These are phyloP conservation scores for Limnanthes douglasii DNA, from an alignment of 345 rosid genomes.

Conservation along the genomic window DNA sequence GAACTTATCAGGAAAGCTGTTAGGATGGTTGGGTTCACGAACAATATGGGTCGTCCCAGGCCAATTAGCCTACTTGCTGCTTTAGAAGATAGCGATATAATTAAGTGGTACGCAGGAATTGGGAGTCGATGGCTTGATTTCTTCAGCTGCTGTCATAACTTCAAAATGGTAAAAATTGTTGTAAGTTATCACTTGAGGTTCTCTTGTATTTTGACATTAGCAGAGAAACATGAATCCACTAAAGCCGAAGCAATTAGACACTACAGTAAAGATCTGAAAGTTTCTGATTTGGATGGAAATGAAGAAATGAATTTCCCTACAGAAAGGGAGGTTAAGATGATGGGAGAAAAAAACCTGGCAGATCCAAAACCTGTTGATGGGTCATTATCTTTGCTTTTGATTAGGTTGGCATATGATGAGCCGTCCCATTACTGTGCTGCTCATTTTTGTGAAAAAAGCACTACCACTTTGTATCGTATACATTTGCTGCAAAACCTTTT, in stretches of 20 bases:
- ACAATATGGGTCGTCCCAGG: slow-evolving; percentile 83
- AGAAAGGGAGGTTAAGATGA: slow-evolving; percentile 82
- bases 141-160: slow-evolving; percentile 92
- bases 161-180: slow-evolving; percentile 58
- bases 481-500: slow-evolving; percentile 48
- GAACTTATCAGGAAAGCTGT: slow-evolving; percentile 74
- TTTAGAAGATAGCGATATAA: slow-evolving; percentile 73
- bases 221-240: slow-evolving; percentile 83
- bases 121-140: slow-evolving; percentile 88
- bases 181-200: slow-evolving; percentile 79
- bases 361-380: slow-evolving; percentile 86
- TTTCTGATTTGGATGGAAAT: slow-evolving; percentile 27
- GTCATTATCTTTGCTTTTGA: slow-evolving; percentile 45
- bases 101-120: slow-evolving; percentile 91
- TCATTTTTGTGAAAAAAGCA: slow-evolving; percentile 55
- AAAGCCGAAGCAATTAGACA: slow-evolving; percentile 70
- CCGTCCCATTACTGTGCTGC: slow-evolving; percentile 43
- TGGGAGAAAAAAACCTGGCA: slow-evolving; percentile 75
- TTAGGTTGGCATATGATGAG: slow-evolving; percentile 62
- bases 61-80: slow-evolving; percentile 49
- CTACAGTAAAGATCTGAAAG: slow-evolving; percentile 66
- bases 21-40: slow-evolving; percentile 75
- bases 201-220: slow-evolving; percentile 84
- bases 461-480: slow-evolving; percentile 35
- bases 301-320: slow-evolving; percentile 58